phyloP scores from a whole-genome alignment of 2,329 filamentous ascomycete species.

The Penicillium sp. region DNA sequence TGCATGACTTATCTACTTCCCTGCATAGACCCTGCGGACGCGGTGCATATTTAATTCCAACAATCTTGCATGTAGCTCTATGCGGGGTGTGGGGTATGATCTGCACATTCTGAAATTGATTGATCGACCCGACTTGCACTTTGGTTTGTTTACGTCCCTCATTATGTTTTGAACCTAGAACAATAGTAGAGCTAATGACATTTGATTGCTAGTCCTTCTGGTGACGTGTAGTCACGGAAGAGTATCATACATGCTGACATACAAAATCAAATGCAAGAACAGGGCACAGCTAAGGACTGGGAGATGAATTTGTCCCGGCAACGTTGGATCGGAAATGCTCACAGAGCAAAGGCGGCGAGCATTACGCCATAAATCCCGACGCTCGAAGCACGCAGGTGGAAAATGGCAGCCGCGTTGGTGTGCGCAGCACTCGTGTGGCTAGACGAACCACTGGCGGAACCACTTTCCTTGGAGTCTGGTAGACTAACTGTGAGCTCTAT shows the following conservation, averaged over 20 bases:
- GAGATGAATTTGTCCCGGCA: not conserved
- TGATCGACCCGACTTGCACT: not conserved
- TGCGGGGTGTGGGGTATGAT: not conserved
- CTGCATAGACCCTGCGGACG: not conserved
- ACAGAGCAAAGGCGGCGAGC: slow-evolving; percentile 40
- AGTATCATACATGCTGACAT: not conserved
- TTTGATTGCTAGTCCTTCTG: not conserved
- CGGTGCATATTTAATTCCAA: not conserved
- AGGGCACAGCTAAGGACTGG: not conserved
- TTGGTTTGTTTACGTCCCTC: not conserved
- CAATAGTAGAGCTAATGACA: not conserved
- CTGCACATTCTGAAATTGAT: not conserved
- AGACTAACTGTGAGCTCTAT: not conserved
- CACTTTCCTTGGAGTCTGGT: slow-evolving; percentile 13
- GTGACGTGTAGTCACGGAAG: not conserved
- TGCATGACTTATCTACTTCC: not conserved
- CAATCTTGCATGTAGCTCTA: not conserved
- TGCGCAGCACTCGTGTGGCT: slow-evolving; percentile 15
- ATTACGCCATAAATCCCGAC: slow-evolving; percentile 37
- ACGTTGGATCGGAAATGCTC: slow-evolving; percentile 7
- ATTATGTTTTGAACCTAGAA: not conserved
- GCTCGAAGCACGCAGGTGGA: slow-evolving; percentile 34
- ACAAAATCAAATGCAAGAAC: not conserved
- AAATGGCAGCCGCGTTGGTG: slow-evolving; percentile 33
- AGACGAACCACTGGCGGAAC: slow-evolving; percentile 11